A percentile compares a stretch with the other conserved stretches of the same genome.
phyloP scores from a whole-genome alignment of 768 basidiomycete genomes.

The Calocera viscosa region DNA sequence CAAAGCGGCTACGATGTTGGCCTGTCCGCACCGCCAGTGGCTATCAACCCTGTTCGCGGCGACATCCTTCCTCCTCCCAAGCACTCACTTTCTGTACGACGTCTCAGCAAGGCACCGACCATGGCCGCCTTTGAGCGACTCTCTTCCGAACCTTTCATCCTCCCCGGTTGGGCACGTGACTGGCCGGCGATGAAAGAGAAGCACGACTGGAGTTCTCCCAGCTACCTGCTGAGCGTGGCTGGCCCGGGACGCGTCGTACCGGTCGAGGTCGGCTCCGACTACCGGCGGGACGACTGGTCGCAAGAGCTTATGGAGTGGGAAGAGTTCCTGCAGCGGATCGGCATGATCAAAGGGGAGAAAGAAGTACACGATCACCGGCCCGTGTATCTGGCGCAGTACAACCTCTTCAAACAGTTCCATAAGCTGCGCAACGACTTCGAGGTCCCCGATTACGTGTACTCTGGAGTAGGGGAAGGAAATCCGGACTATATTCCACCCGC shows the following conservation, averaged over 20 bases:
- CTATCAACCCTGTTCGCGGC: conserved; percentile 10
- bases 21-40: conserved; percentile 1
- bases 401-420: conserved; percentile 76
- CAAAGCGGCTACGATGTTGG: conserved; percentile 32
- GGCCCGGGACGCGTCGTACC: conserved; percentile 81
- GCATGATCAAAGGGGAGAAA: conserved; percentile 12
- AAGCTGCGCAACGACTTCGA: conserved; percentile 56
- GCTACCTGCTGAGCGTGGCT: conserved; percentile 56
- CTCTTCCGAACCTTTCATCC: conserved; percentile 54
- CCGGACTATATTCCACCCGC: conserved; percentile 50
- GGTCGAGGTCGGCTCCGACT: conserved; percentile 78
- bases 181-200: conserved; percentile 65
- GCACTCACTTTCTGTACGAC: conserved; percentile 13
- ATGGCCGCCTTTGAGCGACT: conserved; percentile 40
- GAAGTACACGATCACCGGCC: conserved; percentile 19
- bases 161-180: conserved; percentile 45
- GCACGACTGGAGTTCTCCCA: conserved; percentile 54
- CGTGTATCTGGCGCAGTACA: conserved; percentile 85
- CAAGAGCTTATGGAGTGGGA: conserved; percentile 71
- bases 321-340: conserved; percentile 45
- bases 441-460: conserved; percentile 83
- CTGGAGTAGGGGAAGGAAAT: conserved; percentile 36
- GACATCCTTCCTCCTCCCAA: not conserved
- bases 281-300: conserved; percentile 67
- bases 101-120: conserved; percentile 41